phyloP scores from a whole-genome alignment of 208 protist genomes.

The Trypanosoma melophagium region DNA sequence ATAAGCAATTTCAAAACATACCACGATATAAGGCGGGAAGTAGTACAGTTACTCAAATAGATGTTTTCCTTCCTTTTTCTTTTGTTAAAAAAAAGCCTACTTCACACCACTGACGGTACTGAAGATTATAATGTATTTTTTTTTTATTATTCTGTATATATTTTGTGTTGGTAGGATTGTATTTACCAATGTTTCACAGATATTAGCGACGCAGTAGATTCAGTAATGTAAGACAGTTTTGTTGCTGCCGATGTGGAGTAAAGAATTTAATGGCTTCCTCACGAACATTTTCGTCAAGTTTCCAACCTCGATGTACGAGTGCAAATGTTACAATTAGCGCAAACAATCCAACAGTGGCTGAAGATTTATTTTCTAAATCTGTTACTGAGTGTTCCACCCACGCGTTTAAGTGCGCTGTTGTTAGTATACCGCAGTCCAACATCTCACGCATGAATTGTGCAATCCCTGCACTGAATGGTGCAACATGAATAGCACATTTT shows the following conservation, averaged over 20 bases:
- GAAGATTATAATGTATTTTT: not conserved
- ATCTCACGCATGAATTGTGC: constrained; percentile 64
- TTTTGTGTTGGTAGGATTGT: not conserved
- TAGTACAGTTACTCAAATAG: no score
- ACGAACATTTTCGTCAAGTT: constrained; percentile 17
- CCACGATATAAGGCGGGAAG: no score
- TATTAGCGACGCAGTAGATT: constrained; percentile 14
- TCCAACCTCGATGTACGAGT: constrained; percentile 23
- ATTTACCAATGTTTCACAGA: not conserved
- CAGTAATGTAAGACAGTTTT: constrained; percentile 19
- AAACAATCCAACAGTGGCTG: constrained; percentile 29
- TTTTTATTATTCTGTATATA: not conserved
- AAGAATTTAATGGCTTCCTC: constrained; percentile 17
- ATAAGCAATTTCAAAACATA: not conserved
- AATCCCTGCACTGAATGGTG: constrained; percentile 38
- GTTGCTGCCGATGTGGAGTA: constrained; percentile 23
- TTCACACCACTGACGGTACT: no score
- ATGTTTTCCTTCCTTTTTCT: no score
- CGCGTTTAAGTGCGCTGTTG: constrained; percentile 31
- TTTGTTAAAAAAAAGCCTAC: no score
- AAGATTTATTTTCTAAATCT: constrained; percentile 25
- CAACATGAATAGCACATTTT: constrained; percentile 33
- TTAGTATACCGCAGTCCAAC: constrained; percentile 33
- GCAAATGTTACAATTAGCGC: constrained; percentile 50
- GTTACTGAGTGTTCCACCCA: constrained; percentile 40